phyloP scores from a whole-genome alignment of 345 rosid species.

The Turnera subulata region DNA sequence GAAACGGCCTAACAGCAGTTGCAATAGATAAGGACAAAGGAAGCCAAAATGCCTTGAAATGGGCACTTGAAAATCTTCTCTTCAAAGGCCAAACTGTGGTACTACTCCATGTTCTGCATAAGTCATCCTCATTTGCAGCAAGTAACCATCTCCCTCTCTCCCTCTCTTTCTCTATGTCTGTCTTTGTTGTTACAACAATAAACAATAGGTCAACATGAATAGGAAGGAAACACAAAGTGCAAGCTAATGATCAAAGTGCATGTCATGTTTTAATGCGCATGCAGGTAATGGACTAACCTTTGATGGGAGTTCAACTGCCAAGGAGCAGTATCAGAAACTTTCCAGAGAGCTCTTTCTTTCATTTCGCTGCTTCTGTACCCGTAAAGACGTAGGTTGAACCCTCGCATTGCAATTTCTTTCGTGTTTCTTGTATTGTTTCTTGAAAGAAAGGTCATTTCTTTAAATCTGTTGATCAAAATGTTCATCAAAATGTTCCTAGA shows the following conservation, averaged over 20 bases:
- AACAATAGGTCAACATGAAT: too few species aligned
- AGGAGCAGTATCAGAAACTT: conserved; percentile 42
- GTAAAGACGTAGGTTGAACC: conserved; percentile 55
- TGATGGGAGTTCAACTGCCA: conserved; percentile 14
- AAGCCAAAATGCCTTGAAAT: conserved; percentile 73
- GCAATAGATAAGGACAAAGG: conserved; percentile 85
- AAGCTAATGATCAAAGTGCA: too few species aligned
- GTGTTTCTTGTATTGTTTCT: not conserved
- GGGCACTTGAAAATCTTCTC: conserved; percentile 73
- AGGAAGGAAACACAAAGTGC: too few species aligned
- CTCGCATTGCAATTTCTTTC: not conserved
- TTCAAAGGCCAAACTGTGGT: conserved; percentile 59
- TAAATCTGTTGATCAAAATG: not conserved
- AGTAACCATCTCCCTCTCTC: conserved; percentile 10
- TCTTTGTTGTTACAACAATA: too few species aligned
- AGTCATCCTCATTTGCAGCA: conserved; percentile 20
- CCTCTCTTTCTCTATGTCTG: not conserved
- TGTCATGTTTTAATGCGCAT: too few species aligned
- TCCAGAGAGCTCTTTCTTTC: conserved; percentile 63
- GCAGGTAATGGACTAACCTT: conserved; percentile 23
- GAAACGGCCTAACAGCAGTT: conserved; percentile 61
- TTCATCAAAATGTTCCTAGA: not conserved
- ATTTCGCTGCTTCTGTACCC: conserved; percentile 81
- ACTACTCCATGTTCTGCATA: conserved; percentile 58
- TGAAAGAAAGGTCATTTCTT: not conserved